These are phyloP conservation scores for Aureobasidium sp. DNA, from an alignment of 2,329 filamentous ascomycete genomes.

Conservation along the genomic window DNA sequence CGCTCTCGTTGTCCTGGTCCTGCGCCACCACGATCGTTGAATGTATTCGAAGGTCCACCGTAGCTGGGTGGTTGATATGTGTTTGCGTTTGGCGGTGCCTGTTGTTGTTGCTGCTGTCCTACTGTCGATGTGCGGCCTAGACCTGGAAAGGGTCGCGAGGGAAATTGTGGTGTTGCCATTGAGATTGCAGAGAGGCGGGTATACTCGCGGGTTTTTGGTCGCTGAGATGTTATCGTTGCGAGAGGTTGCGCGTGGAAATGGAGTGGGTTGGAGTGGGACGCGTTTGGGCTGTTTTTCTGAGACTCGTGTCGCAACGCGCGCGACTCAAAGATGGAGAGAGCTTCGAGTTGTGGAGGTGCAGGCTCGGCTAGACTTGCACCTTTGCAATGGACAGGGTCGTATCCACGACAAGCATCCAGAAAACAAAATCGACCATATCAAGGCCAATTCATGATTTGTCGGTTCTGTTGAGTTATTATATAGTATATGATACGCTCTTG, in stretches of 20 bases:
- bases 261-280: not conserved
- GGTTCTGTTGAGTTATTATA: too few relatives aligned
- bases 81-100: constrained; percentile 15
- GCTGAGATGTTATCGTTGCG: not conserved
- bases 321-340: not conserved
- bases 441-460: too few relatives aligned
- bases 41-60: constrained; percentile 16
- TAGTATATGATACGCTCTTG: too few relatives aligned
- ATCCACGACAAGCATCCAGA: not conserved
- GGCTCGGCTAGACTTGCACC: not conserved
- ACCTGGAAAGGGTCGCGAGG: constrained; percentile 44
- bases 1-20: constrained; percentile 30
- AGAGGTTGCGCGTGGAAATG: not conserved
- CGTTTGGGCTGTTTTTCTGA: not conserved
- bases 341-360: not conserved
- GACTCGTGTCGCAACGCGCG: constrained; percentile 2
- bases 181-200: not conserved
- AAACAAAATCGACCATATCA: not conserved
- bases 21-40: constrained; percentile 22
- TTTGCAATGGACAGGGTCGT: not conserved
- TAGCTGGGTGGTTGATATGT: constrained; percentile 22
- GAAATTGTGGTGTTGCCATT: constrained; percentile 49
- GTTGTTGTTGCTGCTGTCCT: constrained; percentile 16
- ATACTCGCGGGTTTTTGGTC: not conserved
- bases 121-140: constrained; percentile 29